These are phyloP conservation scores for Moesziomyces antarcticus DNA, from an alignment of 1,284 basidiomycete genomes.

Conservation along the genomic window DNA sequence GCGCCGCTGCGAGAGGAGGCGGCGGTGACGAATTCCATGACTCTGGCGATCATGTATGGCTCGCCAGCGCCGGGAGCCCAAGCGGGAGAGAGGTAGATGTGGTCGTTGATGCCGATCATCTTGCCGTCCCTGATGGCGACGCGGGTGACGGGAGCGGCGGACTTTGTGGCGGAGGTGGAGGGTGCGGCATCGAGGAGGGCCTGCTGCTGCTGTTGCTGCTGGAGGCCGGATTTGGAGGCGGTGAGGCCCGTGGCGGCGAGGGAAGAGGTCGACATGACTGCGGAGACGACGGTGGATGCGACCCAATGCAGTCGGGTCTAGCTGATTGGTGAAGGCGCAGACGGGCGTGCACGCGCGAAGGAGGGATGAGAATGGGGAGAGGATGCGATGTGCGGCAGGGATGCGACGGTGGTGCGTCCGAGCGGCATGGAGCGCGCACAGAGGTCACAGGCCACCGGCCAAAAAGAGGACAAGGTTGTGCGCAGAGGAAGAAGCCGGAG, in stretches of 20 bases:
- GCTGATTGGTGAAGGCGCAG: too few species aligned
- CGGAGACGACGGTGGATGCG: neutral
- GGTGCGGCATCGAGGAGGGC: constrained; percentile 39
- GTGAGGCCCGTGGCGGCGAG: constrained; percentile 48
- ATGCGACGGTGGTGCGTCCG: neutral
- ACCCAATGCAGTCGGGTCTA: too few species aligned
- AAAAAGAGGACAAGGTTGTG: neutral
- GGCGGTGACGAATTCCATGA: constrained; percentile 92
- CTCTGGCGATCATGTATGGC: constrained; percentile 88
- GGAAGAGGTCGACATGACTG: constrained; percentile 37
- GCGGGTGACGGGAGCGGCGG: constrained; percentile 47
- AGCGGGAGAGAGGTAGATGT: constrained; percentile 91
- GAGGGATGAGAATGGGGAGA: too few species aligned
- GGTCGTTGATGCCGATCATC: constrained; percentile 72
- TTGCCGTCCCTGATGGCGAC: constrained; percentile 56
- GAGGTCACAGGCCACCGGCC: neutral
- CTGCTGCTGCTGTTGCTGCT: constrained; percentile 49
- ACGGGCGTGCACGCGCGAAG: too few species aligned
- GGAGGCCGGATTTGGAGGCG: constrained; percentile 36
- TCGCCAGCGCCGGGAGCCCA: constrained; percentile 89
- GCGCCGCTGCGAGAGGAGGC: constrained; percentile 76
- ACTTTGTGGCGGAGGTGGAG: constrained; percentile 30
- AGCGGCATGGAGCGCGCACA: neutral
- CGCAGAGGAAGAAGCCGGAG: neutral
- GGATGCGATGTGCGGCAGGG: too few species aligned